Conservation (phyloP, 768 basidiomycete species). For the Krasilnikovozyma curviuscula region DNA sequence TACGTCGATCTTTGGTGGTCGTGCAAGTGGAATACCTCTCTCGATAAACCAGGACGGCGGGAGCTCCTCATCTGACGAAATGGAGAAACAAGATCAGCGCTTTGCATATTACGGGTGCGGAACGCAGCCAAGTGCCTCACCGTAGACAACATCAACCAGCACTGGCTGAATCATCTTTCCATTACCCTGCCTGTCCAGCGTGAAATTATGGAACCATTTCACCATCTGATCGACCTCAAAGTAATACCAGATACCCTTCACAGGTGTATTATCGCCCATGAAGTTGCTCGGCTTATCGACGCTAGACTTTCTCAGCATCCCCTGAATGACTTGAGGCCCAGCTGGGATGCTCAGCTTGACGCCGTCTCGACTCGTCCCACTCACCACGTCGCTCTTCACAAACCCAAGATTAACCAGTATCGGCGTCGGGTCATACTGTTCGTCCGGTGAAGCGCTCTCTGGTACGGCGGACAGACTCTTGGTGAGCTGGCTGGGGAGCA, state of each 20-base stretch:
- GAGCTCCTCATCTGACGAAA: conserved; percentile 43
- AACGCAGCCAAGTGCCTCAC: conserved; percentile 31
- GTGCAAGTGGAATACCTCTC: conserved; percentile 69
- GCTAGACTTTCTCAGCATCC: conserved; percentile 48
- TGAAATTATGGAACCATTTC: no score
- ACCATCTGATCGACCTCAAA: conserved; percentile 66
- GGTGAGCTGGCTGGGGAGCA: background rate
- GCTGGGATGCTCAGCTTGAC: conserved; percentile 12
- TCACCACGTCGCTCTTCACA: conserved; percentile 36
- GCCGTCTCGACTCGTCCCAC: background rate
- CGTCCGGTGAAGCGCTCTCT: background rate
- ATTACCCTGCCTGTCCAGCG: conserved; percentile 42
- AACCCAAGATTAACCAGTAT: conserved; percentile 87
- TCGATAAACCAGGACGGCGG: conserved; percentile 20
- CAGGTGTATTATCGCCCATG: conserved; percentile 71
- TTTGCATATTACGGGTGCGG: no score
- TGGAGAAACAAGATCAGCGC: background rate
- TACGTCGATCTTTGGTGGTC: conserved; percentile 61
- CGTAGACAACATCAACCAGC: conserved; percentile 74
- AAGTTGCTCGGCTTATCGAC: conserved; percentile 43
- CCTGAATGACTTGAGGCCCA: conserved; percentile 52
- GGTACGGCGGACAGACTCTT: background rate
- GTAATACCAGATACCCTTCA: conserved; percentile 78
- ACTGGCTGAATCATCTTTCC: conserved; percentile 61
- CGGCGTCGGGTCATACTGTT: conserved; percentile 33